phyloP scores from a whole-genome alignment of 306 rosid species.

The Trichosanthes truncata region DNA sequence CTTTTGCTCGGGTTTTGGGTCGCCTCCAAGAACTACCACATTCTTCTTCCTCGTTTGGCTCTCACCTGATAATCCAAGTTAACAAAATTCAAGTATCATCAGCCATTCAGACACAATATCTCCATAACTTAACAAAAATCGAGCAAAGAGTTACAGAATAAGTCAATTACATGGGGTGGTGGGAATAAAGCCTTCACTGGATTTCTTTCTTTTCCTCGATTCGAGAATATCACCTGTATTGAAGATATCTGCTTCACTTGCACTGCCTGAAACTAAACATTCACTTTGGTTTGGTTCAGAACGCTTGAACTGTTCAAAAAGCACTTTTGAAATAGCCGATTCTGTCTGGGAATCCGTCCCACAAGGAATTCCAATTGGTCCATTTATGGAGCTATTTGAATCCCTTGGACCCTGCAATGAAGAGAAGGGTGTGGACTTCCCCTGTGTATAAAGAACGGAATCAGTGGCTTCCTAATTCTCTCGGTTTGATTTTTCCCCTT shows the following conservation, averaged over 20 bases:
- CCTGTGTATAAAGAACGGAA: conserved; percentile 24
- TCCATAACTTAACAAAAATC: neutral
- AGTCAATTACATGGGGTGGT: conserved; percentile 8
- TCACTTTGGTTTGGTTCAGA: conserved; percentile 25
- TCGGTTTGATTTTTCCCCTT: neutral
- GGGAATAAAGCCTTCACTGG: conserved; percentile 39
- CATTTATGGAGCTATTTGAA: conserved; percentile 12
- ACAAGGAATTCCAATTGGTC: conserved; percentile 11
- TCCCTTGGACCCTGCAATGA: conserved; percentile 36
- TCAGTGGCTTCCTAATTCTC: neutral
- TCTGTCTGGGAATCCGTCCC: conserved; percentile 25
- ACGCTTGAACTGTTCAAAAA: conserved; percentile 55
- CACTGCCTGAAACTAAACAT: conserved; percentile 15
- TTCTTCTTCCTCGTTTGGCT: conserved; percentile 31
- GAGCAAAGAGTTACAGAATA: neutral
- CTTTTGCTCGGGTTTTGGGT: conserved; percentile 33
- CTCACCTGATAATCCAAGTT: conserved; percentile 23
- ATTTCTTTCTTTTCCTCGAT: conserved; percentile 56
- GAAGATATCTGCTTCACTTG: conserved; percentile 28
- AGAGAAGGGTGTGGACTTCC: conserved; percentile 58
- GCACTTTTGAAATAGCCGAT: conserved; percentile 24
- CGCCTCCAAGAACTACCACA: conserved; percentile 59
- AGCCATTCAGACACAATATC: neutral
- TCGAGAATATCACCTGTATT: conserved; percentile 18
- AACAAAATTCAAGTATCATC: conserved; percentile 6